Conservation (phyloP, 306 rosid genomes). For the Quercus aquifolioides region DNA sequence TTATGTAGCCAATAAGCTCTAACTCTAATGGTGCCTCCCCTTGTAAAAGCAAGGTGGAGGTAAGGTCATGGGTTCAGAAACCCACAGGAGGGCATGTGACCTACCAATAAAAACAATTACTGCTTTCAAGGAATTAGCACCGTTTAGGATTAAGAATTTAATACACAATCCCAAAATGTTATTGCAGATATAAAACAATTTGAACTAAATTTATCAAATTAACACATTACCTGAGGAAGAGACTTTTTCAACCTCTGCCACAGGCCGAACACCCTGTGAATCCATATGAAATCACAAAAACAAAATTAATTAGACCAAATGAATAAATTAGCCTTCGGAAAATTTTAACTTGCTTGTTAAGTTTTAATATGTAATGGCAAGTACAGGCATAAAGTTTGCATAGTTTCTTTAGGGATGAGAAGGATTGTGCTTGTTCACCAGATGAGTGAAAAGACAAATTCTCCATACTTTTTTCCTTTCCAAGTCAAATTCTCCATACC, state of each 20-base stretch:
- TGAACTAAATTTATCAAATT: not conserved
- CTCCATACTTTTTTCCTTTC: not conserved
- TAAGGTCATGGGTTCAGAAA: no score
- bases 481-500: conserved; percentile 45
- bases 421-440: no score
- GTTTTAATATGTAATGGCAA: not conserved
- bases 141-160: not conserved
- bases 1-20: no score
- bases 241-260: conserved; percentile 64
- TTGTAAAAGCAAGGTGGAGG: not conserved
- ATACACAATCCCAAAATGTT: not conserved
- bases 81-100: no score
- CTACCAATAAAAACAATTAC: no score
- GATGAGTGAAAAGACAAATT: no score
- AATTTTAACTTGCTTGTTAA: not conserved
- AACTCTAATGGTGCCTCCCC: no score
- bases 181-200: not conserved
- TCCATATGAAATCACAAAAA: conserved; percentile 16
- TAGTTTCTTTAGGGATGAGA: no score
- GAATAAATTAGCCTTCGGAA: not conserved
- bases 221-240: conserved; percentile 59
- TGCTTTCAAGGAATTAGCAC: not conserved
- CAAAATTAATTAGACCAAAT: conserved; percentile 9
- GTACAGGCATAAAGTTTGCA: not conserved
- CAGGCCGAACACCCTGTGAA: conserved; percentile 66